Evolutionary conservation across 345 rosid genomes (phyloP), one percentile per base, ranked within the genome.

Genomic region (Hirschfeldia incana): DNA sequence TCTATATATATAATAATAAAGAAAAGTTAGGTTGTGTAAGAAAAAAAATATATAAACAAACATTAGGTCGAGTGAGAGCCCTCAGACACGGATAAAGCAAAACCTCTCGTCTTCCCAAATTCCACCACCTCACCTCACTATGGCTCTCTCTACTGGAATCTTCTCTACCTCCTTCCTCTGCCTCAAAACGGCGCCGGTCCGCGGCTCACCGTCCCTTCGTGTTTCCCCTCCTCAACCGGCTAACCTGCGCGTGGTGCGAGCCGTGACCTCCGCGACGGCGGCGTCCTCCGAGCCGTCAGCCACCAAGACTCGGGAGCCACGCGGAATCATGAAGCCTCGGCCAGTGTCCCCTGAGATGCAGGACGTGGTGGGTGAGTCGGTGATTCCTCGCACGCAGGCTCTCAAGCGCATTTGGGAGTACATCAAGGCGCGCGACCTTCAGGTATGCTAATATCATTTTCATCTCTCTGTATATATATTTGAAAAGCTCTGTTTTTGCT

Each of bases 381-480:
- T 85, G 69, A 90, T 95, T 44, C 81, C 99, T 65, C 98, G 99
- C 30, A 93, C 99, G 1, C 92, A 95, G 74, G 97, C 90, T 63
- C 88, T 93, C 42, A 95, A 93, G 83, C 85, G 28, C 68, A 91
- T 93, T 75, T 95, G 99, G 98, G 98, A 88, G n/a, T 80, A 95
- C 79, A 95, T 95, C 75, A 95, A 93, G 80, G 88, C 86, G 75
- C 76, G 85, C 78, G 90, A 90, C 82, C 98, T 95, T 81, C 99
- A 95, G 90, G 99, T 92, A 67, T 9, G 16, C n/a, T 3, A 2
- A 16, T 2, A 16, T 46, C 9, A 30, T 10, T 1, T 33, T 17
- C 46, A 26, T 69, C 28, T 30, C 62, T 21, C 16, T 67, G 1
- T 15, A n/a, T 51, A 0, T 49, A 4, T 53, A 8, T 62, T 12